These are phyloP conservation scores for Astrephomene gubernaculifera DNA, from an alignment of 139 green algal species.

Conservation along the genomic window DNA sequence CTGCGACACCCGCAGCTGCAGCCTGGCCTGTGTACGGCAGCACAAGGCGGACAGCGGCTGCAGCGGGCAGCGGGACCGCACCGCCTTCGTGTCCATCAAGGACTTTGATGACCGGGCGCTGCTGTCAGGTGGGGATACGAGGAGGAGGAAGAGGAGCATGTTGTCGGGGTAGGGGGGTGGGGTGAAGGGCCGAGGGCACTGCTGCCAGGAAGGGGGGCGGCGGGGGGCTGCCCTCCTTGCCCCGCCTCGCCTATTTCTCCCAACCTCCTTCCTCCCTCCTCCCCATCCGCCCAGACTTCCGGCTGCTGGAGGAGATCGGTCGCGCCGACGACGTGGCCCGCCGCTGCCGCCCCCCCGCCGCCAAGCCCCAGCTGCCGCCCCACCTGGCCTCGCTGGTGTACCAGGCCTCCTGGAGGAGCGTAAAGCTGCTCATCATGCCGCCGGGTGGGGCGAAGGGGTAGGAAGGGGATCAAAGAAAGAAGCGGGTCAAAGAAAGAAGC, in stretches of 20 bases:
- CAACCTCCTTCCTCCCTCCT: not conserved
- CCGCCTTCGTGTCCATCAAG: conserved; percentile 68
- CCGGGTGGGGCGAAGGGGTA: conserved; percentile 40
- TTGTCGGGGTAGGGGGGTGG: no score
- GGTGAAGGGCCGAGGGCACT: not conserved
- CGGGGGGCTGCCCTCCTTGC: no score
- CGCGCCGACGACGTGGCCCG: conserved; percentile 61
- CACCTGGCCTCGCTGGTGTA: conserved; percentile 61
- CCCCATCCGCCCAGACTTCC: conserved; percentile 58
- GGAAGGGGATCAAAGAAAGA: no score
- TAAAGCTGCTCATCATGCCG: conserved; percentile 63
- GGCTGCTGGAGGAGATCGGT: conserved; percentile 68
- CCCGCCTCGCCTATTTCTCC: no score
- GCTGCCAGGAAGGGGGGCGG: not conserved
- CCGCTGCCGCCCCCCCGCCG: conserved; percentile 55
- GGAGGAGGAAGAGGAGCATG: no score
- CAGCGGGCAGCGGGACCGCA: conserved; percentile 76
- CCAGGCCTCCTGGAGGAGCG: conserved; percentile 52
- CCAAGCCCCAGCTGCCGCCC: conserved; percentile 60
- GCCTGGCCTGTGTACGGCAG: conserved; percentile 65
- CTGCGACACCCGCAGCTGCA: conserved; percentile 74
- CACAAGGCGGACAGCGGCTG: conserved; percentile 77
- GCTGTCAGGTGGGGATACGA: conserved; percentile 70
- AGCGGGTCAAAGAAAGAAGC: no score
- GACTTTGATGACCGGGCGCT: conserved; percentile 72